phyloP scores from a whole-genome alignment of 176 grass and related monocot species.

The Hyparrhenia diplandra region DNA sequence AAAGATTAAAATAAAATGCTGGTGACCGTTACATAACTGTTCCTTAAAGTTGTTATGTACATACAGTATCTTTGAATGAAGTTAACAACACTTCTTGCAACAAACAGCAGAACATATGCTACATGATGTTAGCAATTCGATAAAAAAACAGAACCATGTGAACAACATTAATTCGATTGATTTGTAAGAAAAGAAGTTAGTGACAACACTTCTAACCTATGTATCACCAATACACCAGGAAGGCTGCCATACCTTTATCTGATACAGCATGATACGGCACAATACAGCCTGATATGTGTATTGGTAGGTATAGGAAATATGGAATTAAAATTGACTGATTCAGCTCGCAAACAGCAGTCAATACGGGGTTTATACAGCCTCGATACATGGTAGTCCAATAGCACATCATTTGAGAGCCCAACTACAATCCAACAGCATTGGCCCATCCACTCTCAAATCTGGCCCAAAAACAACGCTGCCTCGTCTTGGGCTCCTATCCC shows the following conservation, averaged over 20 bases:
- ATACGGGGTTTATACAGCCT: neutral
- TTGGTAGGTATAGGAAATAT: neutral
- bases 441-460: neutral
- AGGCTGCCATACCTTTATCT: neutral
- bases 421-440: neutral
- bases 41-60: neutral
- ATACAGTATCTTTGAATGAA: constrained; percentile 14
- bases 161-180: neutral
- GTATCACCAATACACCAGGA: neutral
- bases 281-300: neutral
- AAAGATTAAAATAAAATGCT: constrained; percentile 5
- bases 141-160: constrained; percentile 2
- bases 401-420: neutral
- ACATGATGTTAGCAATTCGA: neutral
- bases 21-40: neutral
- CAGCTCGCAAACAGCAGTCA: neutral
- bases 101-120: neutral
- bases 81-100: neutral
- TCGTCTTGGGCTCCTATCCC: neutral
- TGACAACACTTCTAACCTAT: neutral
- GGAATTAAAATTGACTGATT: too few species aligned
- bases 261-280: neutral
- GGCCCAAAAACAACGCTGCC: neutral
- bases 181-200: neutral
- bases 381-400: neutral